Evolutionary conservation across 345 rosid genomes (phyloP).

Genomic region (Adansonia digitata): DNA sequence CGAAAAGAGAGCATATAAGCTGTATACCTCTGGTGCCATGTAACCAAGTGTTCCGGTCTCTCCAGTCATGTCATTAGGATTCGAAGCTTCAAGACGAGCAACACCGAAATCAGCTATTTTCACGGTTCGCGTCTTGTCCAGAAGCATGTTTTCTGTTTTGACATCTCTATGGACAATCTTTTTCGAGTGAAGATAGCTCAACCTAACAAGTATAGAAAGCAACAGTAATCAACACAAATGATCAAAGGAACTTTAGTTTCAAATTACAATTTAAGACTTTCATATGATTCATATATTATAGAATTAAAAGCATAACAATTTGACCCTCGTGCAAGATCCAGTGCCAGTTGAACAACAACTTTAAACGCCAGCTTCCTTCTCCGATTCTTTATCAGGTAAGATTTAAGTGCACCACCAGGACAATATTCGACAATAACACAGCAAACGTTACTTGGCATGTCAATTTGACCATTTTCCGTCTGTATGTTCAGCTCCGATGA

Average conservation of each 20-base stretch:
- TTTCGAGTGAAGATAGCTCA: constrained; percentile 83
- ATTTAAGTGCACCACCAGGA: constrained; percentile 86
- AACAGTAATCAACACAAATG: not conserved
- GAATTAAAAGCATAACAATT: constrained; percentile 17
- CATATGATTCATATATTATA: not conserved
- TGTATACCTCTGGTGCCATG: constrained; percentile 94
- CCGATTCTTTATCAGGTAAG: constrained; percentile 83
- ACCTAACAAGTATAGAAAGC: constrained; percentile 35
- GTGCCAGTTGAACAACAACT: constrained; percentile 84
- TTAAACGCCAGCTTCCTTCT: constrained; percentile 90
- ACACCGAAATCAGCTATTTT: constrained; percentile 98
- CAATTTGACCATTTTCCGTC: constrained; percentile 69
- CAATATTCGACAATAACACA: constrained; percentile 96
- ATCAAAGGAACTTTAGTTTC: not conserved
- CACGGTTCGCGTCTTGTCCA: constrained; percentile 78
- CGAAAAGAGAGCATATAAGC: not conserved
- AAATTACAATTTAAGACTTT: not conserved
- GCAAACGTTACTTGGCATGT: constrained; percentile 81
- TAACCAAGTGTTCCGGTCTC: constrained; percentile 99
- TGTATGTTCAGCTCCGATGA: constrained; percentile 75
- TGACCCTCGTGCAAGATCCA: constrained; percentile 96
- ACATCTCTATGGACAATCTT: constrained; percentile 98
- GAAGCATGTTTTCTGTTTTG: constrained; percentile 95
- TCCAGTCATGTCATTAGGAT: constrained; percentile 98
- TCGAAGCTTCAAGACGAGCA: constrained; percentile 95